Conservation (phyloP, 169 alveolate genomes). For the Plasmodium relictum region DNA sequence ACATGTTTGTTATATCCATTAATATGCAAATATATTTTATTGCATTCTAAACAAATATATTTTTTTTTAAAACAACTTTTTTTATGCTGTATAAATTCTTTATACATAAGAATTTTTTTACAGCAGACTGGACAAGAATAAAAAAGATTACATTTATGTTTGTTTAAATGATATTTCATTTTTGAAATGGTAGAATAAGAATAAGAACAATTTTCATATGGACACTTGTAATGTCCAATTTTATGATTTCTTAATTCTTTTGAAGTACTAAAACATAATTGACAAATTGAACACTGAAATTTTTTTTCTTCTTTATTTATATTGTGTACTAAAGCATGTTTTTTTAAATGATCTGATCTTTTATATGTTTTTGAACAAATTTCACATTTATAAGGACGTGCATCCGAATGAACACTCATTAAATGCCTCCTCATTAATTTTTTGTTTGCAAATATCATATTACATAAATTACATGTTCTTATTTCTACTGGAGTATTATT, state of each 20-base stretch:
- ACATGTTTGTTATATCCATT: slow-evolving; percentile 72
- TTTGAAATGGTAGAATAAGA: slow-evolving; percentile 63
- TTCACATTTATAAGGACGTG: slow-evolving; percentile 76
- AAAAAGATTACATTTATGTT: slow-evolving; percentile 45
- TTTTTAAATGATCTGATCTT: slow-evolving; percentile 83
- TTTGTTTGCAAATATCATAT: slow-evolving; percentile 67
- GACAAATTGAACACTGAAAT: slow-evolving; percentile 52
- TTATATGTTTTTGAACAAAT: slow-evolving; percentile 75
- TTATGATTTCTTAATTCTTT: slow-evolving; percentile 61
- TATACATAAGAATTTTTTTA: slow-evolving; percentile 39
- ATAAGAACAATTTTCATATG: slow-evolving; percentile 72
- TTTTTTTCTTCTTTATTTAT: slow-evolving; percentile 24
- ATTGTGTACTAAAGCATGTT: slow-evolving; percentile 79
- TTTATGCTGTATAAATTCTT: slow-evolving; percentile 67
- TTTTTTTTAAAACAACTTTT: slow-evolving; percentile 54
- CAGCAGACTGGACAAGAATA: slow-evolving; percentile 62
- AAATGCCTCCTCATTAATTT: slow-evolving; percentile 73
- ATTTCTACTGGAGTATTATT: slow-evolving; percentile 36
- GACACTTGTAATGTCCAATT: slow-evolving; percentile 67
- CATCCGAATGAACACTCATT: slow-evolving; percentile 73
- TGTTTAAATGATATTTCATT: slow-evolving; percentile 73
- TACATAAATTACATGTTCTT: slow-evolving; percentile 62
- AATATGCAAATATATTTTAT: slow-evolving; percentile 56
- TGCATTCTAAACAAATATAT: slow-evolving; percentile 60
- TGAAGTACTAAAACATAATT: slow-evolving; percentile 14